These are phyloP conservation scores for Tolypocladium nubicola DNA, from an alignment of 2,329 filamentous ascomycete genomes.

Conservation along the genomic window DNA sequence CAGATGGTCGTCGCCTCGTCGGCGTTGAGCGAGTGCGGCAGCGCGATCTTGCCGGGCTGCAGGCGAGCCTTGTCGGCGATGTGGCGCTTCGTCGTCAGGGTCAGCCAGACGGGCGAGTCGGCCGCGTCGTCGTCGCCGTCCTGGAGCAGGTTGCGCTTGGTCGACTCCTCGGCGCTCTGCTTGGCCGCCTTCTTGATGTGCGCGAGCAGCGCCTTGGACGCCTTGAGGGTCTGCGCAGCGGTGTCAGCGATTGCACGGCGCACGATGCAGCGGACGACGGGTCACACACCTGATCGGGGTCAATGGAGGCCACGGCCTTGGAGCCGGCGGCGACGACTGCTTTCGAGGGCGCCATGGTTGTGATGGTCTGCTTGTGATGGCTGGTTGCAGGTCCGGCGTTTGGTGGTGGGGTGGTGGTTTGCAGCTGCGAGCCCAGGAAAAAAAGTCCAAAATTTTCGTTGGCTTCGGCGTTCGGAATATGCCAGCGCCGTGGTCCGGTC, in stretches of 20 bases:
- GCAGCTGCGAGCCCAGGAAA: conserved; percentile 7
- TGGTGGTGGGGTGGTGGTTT: conserved; percentile 14
- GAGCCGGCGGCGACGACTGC: conserved; percentile 22
- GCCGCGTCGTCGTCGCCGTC: conserved; percentile 29
- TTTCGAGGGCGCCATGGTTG: conserved; percentile 30
- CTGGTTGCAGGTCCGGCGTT: conserved; percentile 9
- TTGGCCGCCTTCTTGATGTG: conserved; percentile 49
- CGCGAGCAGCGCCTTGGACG: conserved; percentile 49
- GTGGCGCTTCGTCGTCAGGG: conserved; percentile 54
- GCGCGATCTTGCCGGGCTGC: conserved; percentile 71
- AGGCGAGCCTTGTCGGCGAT: conserved; percentile 63
- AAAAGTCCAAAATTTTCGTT: conserved; percentile 17
- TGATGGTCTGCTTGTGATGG: neutral
- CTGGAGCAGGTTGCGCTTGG: conserved; percentile 47
- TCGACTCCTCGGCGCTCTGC: conserved; percentile 30
- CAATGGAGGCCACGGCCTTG: conserved; percentile 22
- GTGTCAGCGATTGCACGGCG: neutral
- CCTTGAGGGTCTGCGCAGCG: conserved; percentile 44
- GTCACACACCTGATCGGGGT: conserved; percentile 28
- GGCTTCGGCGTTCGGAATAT: conserved; percentile 23
- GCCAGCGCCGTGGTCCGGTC: conserved; percentile 15
- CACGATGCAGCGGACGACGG: conserved; percentile 3
- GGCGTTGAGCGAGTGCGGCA: conserved; percentile 67
- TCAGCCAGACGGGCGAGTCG: conserved; percentile 50
- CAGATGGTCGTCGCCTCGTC: conserved; percentile 58